Evolutionary conservation across 139 green algal genomes (phyloP).

Genomic region (Coccomyxa sp.): DNA sequence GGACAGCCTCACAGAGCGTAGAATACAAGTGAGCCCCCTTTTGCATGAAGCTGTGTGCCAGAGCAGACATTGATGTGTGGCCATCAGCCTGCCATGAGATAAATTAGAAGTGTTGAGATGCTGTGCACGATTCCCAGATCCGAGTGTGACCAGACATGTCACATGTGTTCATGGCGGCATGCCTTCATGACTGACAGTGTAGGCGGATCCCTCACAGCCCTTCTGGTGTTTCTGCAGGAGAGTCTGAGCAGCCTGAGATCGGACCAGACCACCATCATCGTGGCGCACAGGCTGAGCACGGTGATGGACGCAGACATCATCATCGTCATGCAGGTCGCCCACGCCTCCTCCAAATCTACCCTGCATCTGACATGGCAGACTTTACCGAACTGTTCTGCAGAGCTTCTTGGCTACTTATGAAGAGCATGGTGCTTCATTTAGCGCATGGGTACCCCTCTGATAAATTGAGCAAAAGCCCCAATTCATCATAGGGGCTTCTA

Average conservation of each 20-base stretch:
- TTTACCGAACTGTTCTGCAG: not conserved
- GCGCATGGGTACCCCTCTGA: no score
- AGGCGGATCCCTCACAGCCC: not conserved
- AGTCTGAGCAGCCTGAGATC: slow-evolving; percentile 7
- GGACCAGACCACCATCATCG: slow-evolving; percentile 68
- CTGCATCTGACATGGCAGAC: not conserved
- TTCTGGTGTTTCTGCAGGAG: slow-evolving; percentile 25
- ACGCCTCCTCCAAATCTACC: not conserved
- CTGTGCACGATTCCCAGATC: not conserved
- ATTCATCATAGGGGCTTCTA: no score
- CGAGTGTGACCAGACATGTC: not conserved
- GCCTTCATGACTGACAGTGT: not conserved
- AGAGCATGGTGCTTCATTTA: no score
- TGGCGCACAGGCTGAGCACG: slow-evolving; percentile 87
- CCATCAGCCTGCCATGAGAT: not conserved
- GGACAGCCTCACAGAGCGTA: slow-evolving; percentile 55
- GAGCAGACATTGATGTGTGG: not conserved
- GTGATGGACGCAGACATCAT: slow-evolving; percentile 82
- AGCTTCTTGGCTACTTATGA: not conserved
- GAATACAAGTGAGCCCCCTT: slow-evolving; percentile 33
- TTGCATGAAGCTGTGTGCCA: not conserved
- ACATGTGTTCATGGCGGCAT: not conserved
- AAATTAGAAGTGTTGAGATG: not conserved
- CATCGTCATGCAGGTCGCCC: slow-evolving; percentile 49
- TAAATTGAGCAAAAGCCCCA: no score